phyloP scores from a whole-genome alignment of 495 filamentous ascomycete species.

The Penicillium cataractarum region DNA sequence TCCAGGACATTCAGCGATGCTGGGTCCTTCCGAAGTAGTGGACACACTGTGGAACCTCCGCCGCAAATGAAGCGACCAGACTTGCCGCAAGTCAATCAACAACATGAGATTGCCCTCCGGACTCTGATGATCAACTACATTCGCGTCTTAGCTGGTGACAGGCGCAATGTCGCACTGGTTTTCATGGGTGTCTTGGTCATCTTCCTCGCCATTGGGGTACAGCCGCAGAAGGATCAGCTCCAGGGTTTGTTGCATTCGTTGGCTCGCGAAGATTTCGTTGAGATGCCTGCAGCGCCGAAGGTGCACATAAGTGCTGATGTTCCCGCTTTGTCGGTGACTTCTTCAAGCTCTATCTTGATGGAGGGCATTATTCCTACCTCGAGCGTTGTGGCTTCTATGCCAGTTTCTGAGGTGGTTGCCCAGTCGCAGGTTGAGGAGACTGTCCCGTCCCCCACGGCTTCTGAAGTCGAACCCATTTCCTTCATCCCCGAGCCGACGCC shows the following conservation, averaged over 20 bases:
- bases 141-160: constrained; percentile 66
- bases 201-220: constrained; percentile 48
- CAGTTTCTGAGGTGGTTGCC: not conserved
- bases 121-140: constrained; percentile 71
- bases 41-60: not conserved
- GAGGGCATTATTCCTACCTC: not conserved
- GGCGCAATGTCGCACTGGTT: constrained; percentile 70
- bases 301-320: constrained; percentile 4
- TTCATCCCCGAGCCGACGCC: not conserved
- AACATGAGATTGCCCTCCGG: constrained; percentile 49
- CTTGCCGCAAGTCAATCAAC: not conserved
- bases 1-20: constrained; percentile 12
- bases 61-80: not conserved
- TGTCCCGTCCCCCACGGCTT: not conserved
- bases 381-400: not conserved
- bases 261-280: constrained; percentile 17
- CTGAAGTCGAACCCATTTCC: not conserved
- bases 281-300: constrained; percentile 3
- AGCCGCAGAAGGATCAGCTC: constrained; percentile 13
- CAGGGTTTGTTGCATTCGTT: constrained; percentile 23
- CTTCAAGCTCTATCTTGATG: not conserved
- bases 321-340: constrained; percentile 2
- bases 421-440: not conserved
- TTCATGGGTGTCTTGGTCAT: constrained; percentile 62
- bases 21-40: constrained; percentile 10